phyloP scores from a whole-genome alignment of 306 rosid genomes.

The Dryas drummondii region DNA sequence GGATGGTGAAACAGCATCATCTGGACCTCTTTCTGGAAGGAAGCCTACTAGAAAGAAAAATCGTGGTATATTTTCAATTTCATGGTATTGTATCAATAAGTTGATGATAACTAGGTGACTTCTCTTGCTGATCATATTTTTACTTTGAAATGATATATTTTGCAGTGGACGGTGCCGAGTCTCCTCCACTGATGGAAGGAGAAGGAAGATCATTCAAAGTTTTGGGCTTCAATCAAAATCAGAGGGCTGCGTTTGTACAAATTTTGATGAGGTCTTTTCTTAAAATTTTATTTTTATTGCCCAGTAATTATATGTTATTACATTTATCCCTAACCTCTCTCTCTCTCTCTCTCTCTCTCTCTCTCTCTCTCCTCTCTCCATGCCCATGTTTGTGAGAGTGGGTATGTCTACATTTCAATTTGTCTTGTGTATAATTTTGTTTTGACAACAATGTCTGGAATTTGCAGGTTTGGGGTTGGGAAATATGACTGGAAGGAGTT shows the following conservation, averaged over 20 bases:
- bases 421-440: background rate
- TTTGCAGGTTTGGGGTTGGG: conserved; percentile 91
- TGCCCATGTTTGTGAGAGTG: background rate
- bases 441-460: conserved; percentile 10
- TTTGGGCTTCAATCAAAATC: conserved; percentile 94
- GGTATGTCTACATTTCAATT: background rate
- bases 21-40: conserved; percentile 53
- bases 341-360: background rate
- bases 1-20: conserved; percentile 78
- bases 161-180: conserved; percentile 81
- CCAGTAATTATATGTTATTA: background rate
- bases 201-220: conserved; percentile 96
- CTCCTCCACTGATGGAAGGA: conserved; percentile 96
- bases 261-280: conserved; percentile 77
- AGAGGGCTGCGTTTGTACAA: conserved; percentile 95
- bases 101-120: background rate
- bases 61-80: conserved; percentile 54
- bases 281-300: conserved; percentile 16
- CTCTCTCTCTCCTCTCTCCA: background rate
- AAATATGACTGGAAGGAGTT: conserved; percentile 95
- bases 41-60: conserved; percentile 66
- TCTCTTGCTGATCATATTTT: conserved; percentile 16
- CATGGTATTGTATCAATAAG: conserved; percentile 15
- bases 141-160: conserved; percentile 24
- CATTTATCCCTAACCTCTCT: background rate